Base-by-base conservation (phyloP, 768 basidiomycete species). In the Lepiota venenata region DNA sequence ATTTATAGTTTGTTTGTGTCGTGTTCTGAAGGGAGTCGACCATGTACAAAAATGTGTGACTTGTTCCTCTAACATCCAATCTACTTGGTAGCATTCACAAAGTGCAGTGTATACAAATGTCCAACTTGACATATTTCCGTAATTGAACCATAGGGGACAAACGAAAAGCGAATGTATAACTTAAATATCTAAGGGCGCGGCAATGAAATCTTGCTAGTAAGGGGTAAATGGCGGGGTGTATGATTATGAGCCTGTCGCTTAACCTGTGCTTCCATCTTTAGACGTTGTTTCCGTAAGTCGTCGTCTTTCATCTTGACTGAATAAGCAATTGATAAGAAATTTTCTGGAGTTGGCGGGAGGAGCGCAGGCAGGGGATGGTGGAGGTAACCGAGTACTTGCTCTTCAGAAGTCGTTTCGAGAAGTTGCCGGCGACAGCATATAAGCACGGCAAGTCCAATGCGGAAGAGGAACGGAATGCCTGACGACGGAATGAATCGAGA, bases 231-330 rank as follows among this genome's bases (percentile, higher is more conserved):
- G 14, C 71, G 71, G 1, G 71, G 73, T 4, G 57, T 59, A 57
- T 76, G 76, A 6, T 74, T 74, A 57, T 77, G 77, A 6, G 74
- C 74, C 62, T 85, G 83, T 38, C 81, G 75, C 62, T 86, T 88
- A 29, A 83, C 74, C 56, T 85, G 83, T n/a, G 81, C 81, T 60
- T 88, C 85, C 74, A 91, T 81, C 64, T 91, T 91, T 29, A 77
- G 63, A 2, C 89, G 81, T 60, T 87, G 86, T 62, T 90, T 91
- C 22, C 82, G 79, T 14, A 92, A 58, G 55, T 91, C 88, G 54
- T 91, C 89, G 59, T 91, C 90, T 63, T 87, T 91, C 56, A 91
- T 67, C 65, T 87, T 90, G 57, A 87, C 71, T 2, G 79, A 74
- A n/a, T 79, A 70, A 0, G 80, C 79, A 7, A 85, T 75, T n/a